These are phyloP conservation scores for Mycena chlorophos DNA, from an alignment of 768 basidiomycete species.

Conservation along the genomic window DNA sequence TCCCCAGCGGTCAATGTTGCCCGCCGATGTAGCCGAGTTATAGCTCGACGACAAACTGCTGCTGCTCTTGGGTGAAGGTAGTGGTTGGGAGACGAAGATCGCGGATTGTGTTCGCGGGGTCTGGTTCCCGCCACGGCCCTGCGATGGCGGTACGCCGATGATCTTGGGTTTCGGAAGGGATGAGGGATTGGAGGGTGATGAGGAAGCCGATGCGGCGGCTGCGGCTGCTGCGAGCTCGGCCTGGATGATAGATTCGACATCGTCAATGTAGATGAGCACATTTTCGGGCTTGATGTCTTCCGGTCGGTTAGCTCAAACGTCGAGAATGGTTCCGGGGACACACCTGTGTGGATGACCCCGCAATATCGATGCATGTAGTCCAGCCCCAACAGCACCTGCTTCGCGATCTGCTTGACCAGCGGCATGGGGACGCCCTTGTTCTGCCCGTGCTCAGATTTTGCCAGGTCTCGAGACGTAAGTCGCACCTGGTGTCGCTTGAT, in stretches of 20 bases:
- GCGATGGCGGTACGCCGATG: constrained; percentile 90
- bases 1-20: constrained; percentile 78
- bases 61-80: constrained; percentile 66
- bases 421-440: constrained; percentile 95
- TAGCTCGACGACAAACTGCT: constrained; percentile 17
- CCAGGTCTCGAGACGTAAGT: background rate
- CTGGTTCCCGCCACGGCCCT: constrained; percentile 94
- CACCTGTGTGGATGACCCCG: constrained; percentile 93
- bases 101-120: constrained; percentile 81
- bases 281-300: constrained; percentile 99
- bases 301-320: constrained; percentile 15
- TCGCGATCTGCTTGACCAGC: constrained; percentile 93
- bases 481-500: constrained; percentile 83
- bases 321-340: constrained; percentile 20
- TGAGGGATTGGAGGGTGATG: constrained; percentile 30
- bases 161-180: constrained; percentile 61
- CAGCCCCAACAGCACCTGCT: constrained; percentile 91
- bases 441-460: constrained; percentile 33
- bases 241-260: constrained; percentile 90
- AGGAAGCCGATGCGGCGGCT: constrained; percentile 25
- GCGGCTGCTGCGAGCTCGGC: constrained; percentile 64
- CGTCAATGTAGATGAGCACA: constrained; percentile 94
- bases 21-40: constrained; percentile 9
- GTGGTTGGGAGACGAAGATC: constrained; percentile 91
- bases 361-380: constrained; percentile 99